Conservation (phyloP, 352 stramenopile species). For the Pythium plurisporium region DNA sequence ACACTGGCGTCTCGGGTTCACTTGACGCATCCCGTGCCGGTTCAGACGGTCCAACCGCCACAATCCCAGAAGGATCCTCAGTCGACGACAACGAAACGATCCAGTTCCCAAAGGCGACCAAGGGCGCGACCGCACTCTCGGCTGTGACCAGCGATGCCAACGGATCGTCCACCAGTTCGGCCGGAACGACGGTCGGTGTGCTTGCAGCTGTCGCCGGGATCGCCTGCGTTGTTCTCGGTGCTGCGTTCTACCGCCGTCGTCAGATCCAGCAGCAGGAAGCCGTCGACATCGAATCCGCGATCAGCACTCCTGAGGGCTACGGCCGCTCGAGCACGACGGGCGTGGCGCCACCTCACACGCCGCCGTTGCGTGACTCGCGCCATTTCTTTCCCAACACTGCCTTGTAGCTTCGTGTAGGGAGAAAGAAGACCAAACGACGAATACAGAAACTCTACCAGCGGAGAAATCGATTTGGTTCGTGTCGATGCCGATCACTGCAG, state of each 20-base stretch:
- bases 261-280: neutral
- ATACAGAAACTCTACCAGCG: too few relatives aligned
- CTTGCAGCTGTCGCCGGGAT: constrained; percentile 9
- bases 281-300: constrained; percentile 10
- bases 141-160: neutral
- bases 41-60: neutral
- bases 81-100: constrained; percentile 1
- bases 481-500: too few relatives aligned
- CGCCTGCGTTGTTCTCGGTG: constrained; percentile 3
- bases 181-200: neutral
- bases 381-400: constrained; percentile 2
- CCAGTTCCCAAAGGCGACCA: constrained; percentile 1
- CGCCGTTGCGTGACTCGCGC: neutral
- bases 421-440: too few relatives aligned
- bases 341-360: constrained; percentile 1
- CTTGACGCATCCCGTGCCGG: too few relatives aligned
- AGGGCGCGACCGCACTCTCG: neutral
- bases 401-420: too few relatives aligned
- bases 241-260: constrained; percentile 4
- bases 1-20: neutral
- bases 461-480: too few relatives aligned
- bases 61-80: neutral
- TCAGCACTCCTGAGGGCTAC: neutral
- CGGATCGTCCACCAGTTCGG: neutral
- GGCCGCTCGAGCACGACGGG: neutral